Evolutionary conservation across 2,329 filamentous ascomycete species (phyloP), one percentile per base, ranked within the genome.

Genomic region (Cladosporium cucumerinum): DNA sequence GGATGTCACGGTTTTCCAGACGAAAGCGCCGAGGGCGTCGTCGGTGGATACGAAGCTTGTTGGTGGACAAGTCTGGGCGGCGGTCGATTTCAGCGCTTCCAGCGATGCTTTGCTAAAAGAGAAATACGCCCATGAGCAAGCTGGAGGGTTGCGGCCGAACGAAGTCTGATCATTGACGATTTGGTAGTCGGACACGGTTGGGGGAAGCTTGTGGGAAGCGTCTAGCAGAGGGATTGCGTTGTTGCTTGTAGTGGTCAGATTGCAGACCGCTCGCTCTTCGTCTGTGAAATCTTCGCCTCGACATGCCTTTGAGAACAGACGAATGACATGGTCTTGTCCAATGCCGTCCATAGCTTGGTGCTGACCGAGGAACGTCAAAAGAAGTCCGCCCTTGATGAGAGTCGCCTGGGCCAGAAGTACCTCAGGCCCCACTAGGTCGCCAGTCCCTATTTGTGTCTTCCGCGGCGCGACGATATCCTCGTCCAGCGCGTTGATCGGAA

Each of bases 251-350:
- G n/a, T 7, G 16, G 57, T 10, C 11, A 60, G 28, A 6, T 60
- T 36, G 26, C 18, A 84, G 1, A 68, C 57, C 0, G 64, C 32
- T 0, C 82, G 48, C 59, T 86, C 84, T 7, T 82, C 75, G 0
- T 66, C 11, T 2, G 65, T 65, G 25, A 68, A 66, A 1, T 36
- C 1, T 28, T 66, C 66, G 8, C 51, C 26, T 3, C 63, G 65
- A 46, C 66, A 66, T 14, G 66, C 65, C 61, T 66, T 66, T 4
- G 66, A 48, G 12, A 68, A 65, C 7, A 68, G 54, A 25, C 49
- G 28, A 14, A 65, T 67, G 18, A 68, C 36, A 12, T 66, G 43
- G 10, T 60, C 66, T 39, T 65, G 63, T 6, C 66, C 66, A 14
- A 60, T 68, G 52, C 65, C 65, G 34, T 68, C 66, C 63, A 68